Conservation (phyloP, 768 basidiomycete genomes). For the Amylocystis lapponica region DNA sequence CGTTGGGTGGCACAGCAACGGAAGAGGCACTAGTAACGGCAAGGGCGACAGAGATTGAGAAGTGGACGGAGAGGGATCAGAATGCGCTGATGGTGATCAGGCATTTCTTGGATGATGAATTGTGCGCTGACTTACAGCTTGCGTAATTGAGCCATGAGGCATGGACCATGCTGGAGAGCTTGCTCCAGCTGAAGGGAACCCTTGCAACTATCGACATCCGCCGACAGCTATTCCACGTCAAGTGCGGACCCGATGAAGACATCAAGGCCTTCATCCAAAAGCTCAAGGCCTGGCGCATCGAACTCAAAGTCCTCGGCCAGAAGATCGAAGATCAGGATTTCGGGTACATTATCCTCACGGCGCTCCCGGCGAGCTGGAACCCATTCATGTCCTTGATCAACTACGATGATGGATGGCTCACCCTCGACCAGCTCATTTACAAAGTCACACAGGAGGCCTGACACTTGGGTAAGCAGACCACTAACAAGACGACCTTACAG, state of each 20-base stretch:
- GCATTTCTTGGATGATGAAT: conserved; percentile 20
- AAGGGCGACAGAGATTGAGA: conserved; percentile 4
- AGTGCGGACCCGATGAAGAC: conserved; percentile 23
- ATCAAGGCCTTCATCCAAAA: conserved; percentile 27
- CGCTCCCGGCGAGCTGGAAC: conserved; percentile 31
- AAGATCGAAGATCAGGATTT: conserved; percentile 26
- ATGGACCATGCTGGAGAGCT: conserved; percentile 25
- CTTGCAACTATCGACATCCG: conserved; percentile 20
- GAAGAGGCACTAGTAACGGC: conserved; percentile 1
- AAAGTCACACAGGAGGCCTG: conserved; percentile 2
- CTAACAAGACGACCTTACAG: background rate
- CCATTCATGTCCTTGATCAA: conserved; percentile 16
- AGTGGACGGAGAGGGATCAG: conserved; percentile 25
- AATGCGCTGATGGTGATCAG: conserved; percentile 27
- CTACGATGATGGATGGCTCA: background rate
- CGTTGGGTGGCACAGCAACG: too few species aligned
- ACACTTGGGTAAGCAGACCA: background rate
- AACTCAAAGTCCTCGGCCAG: conserved; percentile 17
- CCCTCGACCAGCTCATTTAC: conserved; percentile 8
- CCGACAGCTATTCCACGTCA: conserved; percentile 20
- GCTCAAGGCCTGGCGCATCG: conserved; percentile 19
- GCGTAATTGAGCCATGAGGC: conserved; percentile 20
- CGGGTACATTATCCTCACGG: conserved; percentile 24
- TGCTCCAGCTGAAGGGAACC: conserved; percentile 24
- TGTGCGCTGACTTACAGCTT: conserved; percentile 24